Evolutionary conservation across 2,329 filamentous ascomycete genomes (phyloP).

Genomic region (Acarospora socialis): DNA sequence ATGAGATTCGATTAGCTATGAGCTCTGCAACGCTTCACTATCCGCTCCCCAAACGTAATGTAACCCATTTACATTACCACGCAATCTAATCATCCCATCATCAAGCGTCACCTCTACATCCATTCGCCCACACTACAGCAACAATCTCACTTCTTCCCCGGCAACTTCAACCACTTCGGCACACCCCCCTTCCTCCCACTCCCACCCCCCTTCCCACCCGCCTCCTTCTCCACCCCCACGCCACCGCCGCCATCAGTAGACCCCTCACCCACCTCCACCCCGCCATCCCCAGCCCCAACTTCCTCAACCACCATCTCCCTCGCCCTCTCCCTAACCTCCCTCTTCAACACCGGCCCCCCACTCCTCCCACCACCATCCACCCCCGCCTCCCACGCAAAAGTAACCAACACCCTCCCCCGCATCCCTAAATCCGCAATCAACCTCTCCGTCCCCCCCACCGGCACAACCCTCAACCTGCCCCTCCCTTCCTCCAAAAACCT

Average conservation of each 20-base stretch:
- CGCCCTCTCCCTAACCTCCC: conserved; percentile 47
- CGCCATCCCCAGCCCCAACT: conserved; percentile 25
- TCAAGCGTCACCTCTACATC: neutral
- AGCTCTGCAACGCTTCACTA: too few species aligned
- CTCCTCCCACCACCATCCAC: conserved; percentile 44
- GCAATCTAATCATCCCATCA: conserved; percentile 3
- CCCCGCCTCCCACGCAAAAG: conserved; percentile 56
- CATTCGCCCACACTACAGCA: neutral
- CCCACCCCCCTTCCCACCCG: neutral
- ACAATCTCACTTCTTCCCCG: conserved; percentile 50
- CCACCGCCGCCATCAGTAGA: conserved; percentile 24
- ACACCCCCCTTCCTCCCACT: conserved; percentile 24
- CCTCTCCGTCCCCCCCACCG: conserved; percentile 32
- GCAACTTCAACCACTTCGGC: conserved; percentile 60
- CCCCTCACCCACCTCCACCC: conserved; percentile 20
- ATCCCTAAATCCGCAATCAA: conserved; percentile 65
- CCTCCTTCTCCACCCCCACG: conserved; percentile 12
- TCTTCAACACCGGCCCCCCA: conserved; percentile 42
- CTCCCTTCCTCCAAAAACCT: neutral
- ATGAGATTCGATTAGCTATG: too few species aligned
- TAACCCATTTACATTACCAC: too few species aligned
- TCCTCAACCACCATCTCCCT: conserved; percentile 53
- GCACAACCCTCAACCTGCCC: conserved; percentile 25
- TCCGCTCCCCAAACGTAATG: too few species aligned
- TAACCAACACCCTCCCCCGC: conserved; percentile 56